Evolutionary conservation across 2,329 filamentous ascomycete genomes (phyloP), one percentile per base, ranked within the genome.

Genomic region (Trichoderma sp.): DNA sequence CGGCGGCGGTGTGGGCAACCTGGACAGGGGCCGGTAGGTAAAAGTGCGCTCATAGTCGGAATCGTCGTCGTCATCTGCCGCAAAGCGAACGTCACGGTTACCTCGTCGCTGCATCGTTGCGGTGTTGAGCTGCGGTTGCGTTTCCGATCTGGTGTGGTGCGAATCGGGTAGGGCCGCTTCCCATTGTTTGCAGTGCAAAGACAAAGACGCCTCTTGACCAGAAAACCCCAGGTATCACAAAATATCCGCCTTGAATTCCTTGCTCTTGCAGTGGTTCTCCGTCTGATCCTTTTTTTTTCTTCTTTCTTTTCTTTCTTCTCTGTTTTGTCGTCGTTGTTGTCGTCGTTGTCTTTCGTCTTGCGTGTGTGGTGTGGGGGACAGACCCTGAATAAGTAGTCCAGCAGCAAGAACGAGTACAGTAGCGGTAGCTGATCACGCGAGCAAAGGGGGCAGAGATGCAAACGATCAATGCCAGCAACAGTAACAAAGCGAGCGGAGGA

Each of bases 11-110:
- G 91, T 93, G 27, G 91, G 91, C 27, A 93, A 87, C 82, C 91
- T 92, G 35, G 91, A 93, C 69, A 93, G 86, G 11, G 91, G 91
- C 65, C 90, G 88, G 83, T 93, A 93, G 78, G 91, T 91, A 80
- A 91, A 91, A 77, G 87, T 86, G 76, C 87, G 86, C 74, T 88
- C 86, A 79, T 88, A 85, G 76, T 86, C 85, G 60, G 79, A 79
- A 72, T 78, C 78, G 62, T 74, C 71, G 41, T 72, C 62, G 24
- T 76, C 69, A 38, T 76, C 74, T 53, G 63, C 64, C 33, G 74
- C 74, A 71, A 75, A 75, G 74, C 74, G 74, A n/a, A 71, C 68
- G 38, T 71, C 67, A 21, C 74, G 65, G 68, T 27, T 75, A 50
- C 68, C 67, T 56, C 62, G 45, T 60, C 74, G 74, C 74, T 75